Evolutionary conservation across 2,329 filamentous ascomycete genomes (phyloP), one percentile per base, ranked within the genome.

Genomic region (Hypoxylon rubiginosum): DNA sequence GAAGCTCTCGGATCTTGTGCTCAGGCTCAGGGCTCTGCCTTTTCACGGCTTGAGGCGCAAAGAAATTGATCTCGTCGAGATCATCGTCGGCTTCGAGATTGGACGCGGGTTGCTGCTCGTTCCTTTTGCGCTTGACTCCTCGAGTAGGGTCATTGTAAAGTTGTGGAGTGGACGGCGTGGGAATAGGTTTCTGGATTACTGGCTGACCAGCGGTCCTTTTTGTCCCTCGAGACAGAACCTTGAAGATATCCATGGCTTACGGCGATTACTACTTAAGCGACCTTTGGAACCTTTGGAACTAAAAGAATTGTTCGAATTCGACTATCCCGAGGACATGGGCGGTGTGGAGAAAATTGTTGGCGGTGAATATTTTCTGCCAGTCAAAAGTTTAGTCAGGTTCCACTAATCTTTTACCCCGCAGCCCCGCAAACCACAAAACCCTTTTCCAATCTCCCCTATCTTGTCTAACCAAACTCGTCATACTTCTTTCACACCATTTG

Each of bases 141-240:
- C 79, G 74, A 11, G 73, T 68, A 1, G 79, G 76, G 58, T 90
- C 87, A 79, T 90, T 85, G 79, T 87, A 93, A 32, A 93, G 85
- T 78, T 93, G 91, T 8, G 91, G 90, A 72, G 91, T 91, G 46
- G 85, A 80, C 67, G 82, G 82, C 21, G 85, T 86, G 66, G 77
- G 73, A 30, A 72, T 73, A 30, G 78, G 75, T 43, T 78, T 75
- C 5, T 69, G 68, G 11, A 76, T 66, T 17, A 75, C 72, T 10
- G 73, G 66, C 53, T 79, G 82, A 62, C 80, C 83, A 4, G 81
- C 75, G 13, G 83, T 80, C 73, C 83, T 83, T 67, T 91, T 92
- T 2, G 88, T 89, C 62, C 90, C 90, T 54, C 91, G 86, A 36
- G 91, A 92, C 64, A 94, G 82, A 32, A 94, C 81, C 74, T 90